phyloP scores from a whole-genome alignment of 805 yeast genomes.

The Candida argentea region DNA sequence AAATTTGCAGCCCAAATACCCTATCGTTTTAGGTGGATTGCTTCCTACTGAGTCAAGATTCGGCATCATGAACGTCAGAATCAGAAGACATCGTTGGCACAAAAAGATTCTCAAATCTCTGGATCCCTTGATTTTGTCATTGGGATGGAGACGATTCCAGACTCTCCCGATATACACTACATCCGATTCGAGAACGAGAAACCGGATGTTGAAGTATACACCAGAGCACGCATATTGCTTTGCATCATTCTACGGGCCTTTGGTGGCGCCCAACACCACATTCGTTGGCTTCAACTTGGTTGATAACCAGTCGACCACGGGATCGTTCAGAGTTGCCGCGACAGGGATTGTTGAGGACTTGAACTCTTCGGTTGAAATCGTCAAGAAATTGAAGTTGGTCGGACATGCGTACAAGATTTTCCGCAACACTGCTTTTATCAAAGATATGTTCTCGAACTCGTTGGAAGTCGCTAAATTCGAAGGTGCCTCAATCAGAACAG shows the following conservation, averaged over 20 bases:
- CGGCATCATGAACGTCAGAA: constrained; percentile 86
- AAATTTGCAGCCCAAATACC: constrained; percentile 75
- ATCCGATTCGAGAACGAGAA: constrained; percentile 93
- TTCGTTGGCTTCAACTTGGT: constrained; percentile 92
- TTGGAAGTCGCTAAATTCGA: constrained; percentile 96
- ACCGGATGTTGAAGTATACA: constrained; percentile 94
- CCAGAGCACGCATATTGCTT: constrained; percentile 97
- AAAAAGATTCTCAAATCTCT: constrained; percentile 89
- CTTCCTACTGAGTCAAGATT: constrained; percentile 85
- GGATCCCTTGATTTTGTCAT: constrained; percentile 86
- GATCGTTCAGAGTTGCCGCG: constrained; percentile 89
- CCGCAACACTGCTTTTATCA: constrained; percentile 93
- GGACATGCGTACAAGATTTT: constrained; percentile 91
- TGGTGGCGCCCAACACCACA: constrained; percentile 95
- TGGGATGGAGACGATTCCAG: constrained; percentile 99
- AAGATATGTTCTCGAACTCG: constrained; percentile 89
- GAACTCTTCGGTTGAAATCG: constrained; percentile 84
- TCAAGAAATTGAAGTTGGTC: constrained; percentile 87
- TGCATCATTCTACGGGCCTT: constrained; percentile 94
- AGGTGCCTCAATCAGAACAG: constrained; percentile 95
- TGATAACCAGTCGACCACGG: constrained; percentile 73
- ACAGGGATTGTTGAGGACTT: constrained; percentile 95
- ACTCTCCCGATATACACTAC: constrained; percentile 94
- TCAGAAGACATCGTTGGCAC: constrained; percentile 98
- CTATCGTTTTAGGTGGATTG: constrained; percentile 84